Evolutionary conservation across 2,329 filamentous ascomycete genomes (phyloP), one percentile per base, ranked within the genome.

Genomic region (Dendrostoma leiphaemia): DNA sequence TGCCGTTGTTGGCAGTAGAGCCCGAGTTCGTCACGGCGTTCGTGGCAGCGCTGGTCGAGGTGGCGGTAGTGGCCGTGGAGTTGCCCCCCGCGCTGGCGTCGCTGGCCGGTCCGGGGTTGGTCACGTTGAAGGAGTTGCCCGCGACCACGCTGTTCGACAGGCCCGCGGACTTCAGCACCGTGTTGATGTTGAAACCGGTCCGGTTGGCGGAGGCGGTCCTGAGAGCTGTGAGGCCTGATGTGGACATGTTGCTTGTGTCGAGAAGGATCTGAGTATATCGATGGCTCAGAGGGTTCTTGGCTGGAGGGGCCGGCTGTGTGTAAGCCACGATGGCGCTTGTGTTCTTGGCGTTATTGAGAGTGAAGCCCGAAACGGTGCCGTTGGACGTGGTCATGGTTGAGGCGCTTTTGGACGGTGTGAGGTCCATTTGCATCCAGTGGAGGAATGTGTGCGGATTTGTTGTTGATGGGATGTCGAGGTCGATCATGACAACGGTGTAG

Each of bases 391-490:
- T 4, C 2, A 71, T 57, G 10, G 51, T 56, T 17, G 59, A 59
- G 6, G 59, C 37, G 7, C 45, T 51, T 28, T 60, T 61, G 8
- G 64, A 50, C 8, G 67, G 64, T 10, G 58, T 63, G n/a, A 75
- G 63, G 15, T 64, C 69, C 0, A 65, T 71, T 63, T 75, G 72
- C 64, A 74, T 60, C 73, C 73, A 75, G 64, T 75, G 71, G 29
- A 75, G 67, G 29, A 74, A 48, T 1, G 62, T 24, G 71, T 74
- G 53, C 60, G 63, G 13, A 68, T 72, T 46, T 60, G 48, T 2
- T 66, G 65, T 69, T 7, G 73, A 74, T 35, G 73, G 77, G 67
- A 72, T 80, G 60, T 78, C 77, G 7, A 79, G 68, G 57, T 74
- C 71, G 43, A 75, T 64, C 72, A 75, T 74, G 53, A 75, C 53